These are phyloP conservation scores for Monosporascus sp. DNA, from an alignment of 2,329 filamentous ascomycete genomes.

Conservation along the genomic window DNA sequence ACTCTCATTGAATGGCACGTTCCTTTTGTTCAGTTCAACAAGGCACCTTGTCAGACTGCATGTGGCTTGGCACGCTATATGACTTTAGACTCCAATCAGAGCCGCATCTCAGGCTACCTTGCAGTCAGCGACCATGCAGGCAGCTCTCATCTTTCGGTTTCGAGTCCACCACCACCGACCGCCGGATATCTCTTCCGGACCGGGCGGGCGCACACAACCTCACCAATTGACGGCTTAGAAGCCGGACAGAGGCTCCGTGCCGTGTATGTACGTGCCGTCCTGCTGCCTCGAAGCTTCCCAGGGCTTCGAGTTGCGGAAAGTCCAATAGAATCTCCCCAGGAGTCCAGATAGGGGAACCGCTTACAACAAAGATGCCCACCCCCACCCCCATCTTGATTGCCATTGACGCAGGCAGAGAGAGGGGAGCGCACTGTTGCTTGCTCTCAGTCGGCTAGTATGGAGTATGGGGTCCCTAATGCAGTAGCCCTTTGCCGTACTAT, in stretches of 20 bases:
- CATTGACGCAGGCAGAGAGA: too few species aligned
- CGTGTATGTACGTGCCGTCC: not conserved
- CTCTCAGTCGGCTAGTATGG: too few species aligned
- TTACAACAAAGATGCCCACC: not conserved
- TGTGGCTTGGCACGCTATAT: not conserved
- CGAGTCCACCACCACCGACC: too few species aligned
- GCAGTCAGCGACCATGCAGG: not conserved
- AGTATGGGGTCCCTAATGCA: too few species aligned
- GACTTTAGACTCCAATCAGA: not conserved
- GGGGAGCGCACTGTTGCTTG: too few species aligned
- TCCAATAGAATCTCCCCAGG: not conserved
- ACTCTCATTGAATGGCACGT: not conserved
- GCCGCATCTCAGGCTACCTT: not conserved
- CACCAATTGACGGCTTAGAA: too few species aligned
- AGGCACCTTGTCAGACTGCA: not conserved
- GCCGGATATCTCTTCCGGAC: too few species aligned
- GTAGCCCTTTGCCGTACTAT: too few species aligned
- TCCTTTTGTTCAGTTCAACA: not conserved
- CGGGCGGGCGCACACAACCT: too few species aligned
- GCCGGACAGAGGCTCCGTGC: not conserved
- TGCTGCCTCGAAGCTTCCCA: not conserved
- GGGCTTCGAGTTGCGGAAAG: not conserved
- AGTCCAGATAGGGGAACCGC: not conserved
- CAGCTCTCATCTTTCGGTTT: not conserved
- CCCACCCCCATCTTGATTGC: too few species aligned